These are phyloP conservation scores for Kwoniella pini DNA, from an alignment of 768 basidiomycete genomes.

Conservation along the genomic window DNA sequence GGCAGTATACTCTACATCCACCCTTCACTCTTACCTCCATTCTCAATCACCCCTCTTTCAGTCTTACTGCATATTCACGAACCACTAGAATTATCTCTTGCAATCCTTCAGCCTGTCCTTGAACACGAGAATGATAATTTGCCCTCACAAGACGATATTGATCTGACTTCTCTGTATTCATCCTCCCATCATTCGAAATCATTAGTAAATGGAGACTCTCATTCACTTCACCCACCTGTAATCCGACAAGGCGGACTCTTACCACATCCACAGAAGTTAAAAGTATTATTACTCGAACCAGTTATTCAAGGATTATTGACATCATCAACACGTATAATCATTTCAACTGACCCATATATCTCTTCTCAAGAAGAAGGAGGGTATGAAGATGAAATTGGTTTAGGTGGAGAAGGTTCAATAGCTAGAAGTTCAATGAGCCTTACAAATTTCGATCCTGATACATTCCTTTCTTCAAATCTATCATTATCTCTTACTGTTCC, in stretches of 20 bases:
- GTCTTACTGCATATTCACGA: conserved; percentile 22
- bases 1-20: conserved; percentile 25
- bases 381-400: conserved; percentile 13
- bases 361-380: neutral
- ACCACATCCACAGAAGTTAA: conserved; percentile 20
- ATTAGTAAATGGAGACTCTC: neutral
- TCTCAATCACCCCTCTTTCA: conserved; percentile 13
- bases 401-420: conserved; percentile 10
- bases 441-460: conserved; percentile 48
- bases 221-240: conserved; percentile 17
- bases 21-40: conserved; percentile 27
- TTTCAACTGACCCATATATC: conserved; percentile 52
- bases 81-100: conserved; percentile 30
- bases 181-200: neutral
- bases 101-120: conserved; percentile 32
- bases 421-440: conserved; percentile 26
- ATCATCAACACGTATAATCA: conserved; percentile 62
- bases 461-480: conserved; percentile 44
- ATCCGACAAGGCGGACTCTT: conserved; percentile 32
- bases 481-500: conserved; percentile 9
- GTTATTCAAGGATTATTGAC: conserved; percentile 69
- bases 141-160: conserved; percentile 4
- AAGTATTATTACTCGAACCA: conserved; percentile 66
- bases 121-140: neutral
- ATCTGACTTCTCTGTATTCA: conserved; percentile 15